These are phyloP conservation scores for Mortierella sp. DNA, from an alignment of 371 early-diverging fungal species.

Conservation along the genomic window DNA sequence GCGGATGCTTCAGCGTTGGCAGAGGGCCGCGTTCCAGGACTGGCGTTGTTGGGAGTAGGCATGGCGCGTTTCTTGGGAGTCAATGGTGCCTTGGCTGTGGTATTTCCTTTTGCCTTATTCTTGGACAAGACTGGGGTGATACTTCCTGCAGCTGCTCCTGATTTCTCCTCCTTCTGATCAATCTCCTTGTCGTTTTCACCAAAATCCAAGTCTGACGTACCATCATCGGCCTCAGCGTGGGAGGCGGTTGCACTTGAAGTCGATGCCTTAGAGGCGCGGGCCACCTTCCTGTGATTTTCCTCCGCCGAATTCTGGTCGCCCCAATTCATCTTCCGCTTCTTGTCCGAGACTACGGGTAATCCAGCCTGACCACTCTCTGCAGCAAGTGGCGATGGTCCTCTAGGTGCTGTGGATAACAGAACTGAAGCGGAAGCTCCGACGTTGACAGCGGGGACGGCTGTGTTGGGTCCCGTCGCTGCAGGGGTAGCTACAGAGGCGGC, in stretches of 20 bases:
- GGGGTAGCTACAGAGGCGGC: conserved; percentile 12
- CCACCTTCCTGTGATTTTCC: conserved; percentile 18
- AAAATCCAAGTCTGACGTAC: neutral
- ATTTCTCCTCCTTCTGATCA: too few relatives aligned
- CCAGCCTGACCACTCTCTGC: conserved; percentile 23
- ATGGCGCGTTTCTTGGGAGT: too few relatives aligned
- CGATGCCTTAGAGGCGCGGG: neutral
- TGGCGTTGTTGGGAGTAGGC: too few relatives aligned
- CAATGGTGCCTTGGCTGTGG: too few relatives aligned
- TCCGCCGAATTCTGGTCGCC: conserved; percentile 5
- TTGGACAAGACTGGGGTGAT: too few relatives aligned
- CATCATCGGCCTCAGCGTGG: neutral
- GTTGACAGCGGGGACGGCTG: conserved; percentile 83
- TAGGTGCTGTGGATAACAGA: too few relatives aligned
- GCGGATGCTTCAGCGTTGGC: too few relatives aligned
- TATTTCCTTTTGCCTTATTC: too few relatives aligned
- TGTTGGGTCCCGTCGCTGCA: conserved; percentile 78
- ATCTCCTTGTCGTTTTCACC: too few relatives aligned
- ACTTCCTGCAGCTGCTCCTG: too few relatives aligned
- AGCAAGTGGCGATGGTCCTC: neutral
- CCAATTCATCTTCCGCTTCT: conserved; percentile 48
- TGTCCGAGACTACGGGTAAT: conserved; percentile 33
- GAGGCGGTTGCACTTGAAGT: neutral
- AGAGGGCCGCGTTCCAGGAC: too few relatives aligned
- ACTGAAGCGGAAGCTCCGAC: too few relatives aligned